A percentile compares a stretch with the other conserved stretches of the same genome.
phyloP scores from a whole-genome alignment of 1,284 basidiomycete species.

The Wallemia hederae region DNA sequence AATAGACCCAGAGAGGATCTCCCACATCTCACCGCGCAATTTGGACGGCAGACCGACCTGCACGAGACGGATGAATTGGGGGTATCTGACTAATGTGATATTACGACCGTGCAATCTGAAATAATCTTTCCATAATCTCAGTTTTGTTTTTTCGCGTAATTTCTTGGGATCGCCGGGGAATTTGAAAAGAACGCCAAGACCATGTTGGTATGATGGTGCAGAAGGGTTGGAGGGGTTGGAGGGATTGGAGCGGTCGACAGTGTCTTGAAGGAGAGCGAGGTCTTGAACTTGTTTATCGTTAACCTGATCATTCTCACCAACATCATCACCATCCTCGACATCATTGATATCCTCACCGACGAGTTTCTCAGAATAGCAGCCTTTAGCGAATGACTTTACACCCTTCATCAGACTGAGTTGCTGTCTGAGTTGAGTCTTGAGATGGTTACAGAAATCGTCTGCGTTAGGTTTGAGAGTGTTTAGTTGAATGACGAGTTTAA shows the following conservation, averaged over 20 bases:
- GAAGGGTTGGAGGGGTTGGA: too few species aligned
- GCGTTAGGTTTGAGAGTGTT: slow-evolving; percentile 86
- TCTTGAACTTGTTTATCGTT: too few species aligned
- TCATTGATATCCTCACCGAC: slow-evolving; percentile 34
- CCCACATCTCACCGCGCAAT: slow-evolving; percentile 92
- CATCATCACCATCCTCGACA: slow-evolving; percentile 25
- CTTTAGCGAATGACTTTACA: slow-evolving; percentile 61
- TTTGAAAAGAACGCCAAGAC: slow-evolving; percentile 59
- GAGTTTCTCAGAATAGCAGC: slow-evolving; percentile 82
- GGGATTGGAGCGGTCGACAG: too few species aligned
- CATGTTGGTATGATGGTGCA: slow-evolving; percentile 42
- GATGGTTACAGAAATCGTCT: slow-evolving; percentile 66
- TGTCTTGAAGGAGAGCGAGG: too few species aligned
- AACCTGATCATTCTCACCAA: slow-evolving; percentile 21
- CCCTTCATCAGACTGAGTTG: slow-evolving; percentile 21
- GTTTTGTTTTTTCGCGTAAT: slow-evolving; percentile 87
- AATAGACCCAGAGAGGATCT: slow-evolving; percentile 77
- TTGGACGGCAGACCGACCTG: slow-evolving; percentile 91
- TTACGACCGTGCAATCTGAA: slow-evolving; percentile 65
- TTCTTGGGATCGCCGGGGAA: slow-evolving; percentile 85
- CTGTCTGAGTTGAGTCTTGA: slow-evolving; percentile 66
- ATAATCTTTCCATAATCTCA: slow-evolving; percentile 87
- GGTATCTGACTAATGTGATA: slow-evolving; percentile 74
- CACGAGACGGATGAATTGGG: slow-evolving; percentile 78
- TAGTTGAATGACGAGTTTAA: slow-evolving; percentile 83